phyloP scores from a whole-genome alignment of 2,329 filamentous ascomycete species.

The Colletotrichum caudatum region DNA sequence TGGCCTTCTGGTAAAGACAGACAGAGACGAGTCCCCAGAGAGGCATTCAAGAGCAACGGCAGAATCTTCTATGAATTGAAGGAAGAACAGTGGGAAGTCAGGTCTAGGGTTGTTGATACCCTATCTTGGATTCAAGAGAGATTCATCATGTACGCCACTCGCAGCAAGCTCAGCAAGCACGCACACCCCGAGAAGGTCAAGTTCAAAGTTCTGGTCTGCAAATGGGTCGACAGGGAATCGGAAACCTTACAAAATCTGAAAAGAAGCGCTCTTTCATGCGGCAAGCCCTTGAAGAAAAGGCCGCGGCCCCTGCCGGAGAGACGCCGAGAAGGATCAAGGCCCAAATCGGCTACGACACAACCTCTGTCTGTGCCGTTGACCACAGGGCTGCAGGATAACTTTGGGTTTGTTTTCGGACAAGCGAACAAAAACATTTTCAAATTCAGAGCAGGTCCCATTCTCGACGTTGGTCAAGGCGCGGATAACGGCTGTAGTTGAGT shows the following conservation, averaged over 20 bases:
- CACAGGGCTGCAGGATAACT: background rate
- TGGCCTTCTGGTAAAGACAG: background rate
- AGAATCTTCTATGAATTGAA: slow-evolving; percentile 52
- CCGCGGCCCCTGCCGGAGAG: background rate
- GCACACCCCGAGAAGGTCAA: slow-evolving; percentile 52
- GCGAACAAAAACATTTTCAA: background rate
- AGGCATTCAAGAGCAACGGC: slow-evolving; percentile 46
- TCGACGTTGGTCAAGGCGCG: background rate
- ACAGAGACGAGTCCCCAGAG: background rate
- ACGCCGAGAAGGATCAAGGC: background rate
- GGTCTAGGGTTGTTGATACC: slow-evolving; percentile 51
- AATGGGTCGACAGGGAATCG: slow-evolving; percentile 48
- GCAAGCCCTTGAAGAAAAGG: slow-evolving; percentile 18
- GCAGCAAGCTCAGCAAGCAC: slow-evolving; percentile 50
- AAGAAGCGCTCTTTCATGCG: background rate
- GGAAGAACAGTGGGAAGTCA: slow-evolving; percentile 51
- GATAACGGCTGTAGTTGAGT: background rate
- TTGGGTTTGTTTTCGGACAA: slow-evolving; percentile 21
- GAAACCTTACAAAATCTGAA: background rate
- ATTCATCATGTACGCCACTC: slow-evolving; percentile 54
- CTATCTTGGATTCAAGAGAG: slow-evolving; percentile 54
- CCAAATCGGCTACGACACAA: background rate
- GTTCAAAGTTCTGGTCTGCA: slow-evolving; percentile 57
- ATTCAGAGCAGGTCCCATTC: background rate
- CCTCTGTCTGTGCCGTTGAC: background rate